A percentile compares a stretch with the other conserved stretches of the same genome.
Evolutionary conservation across 345 rosid species (phyloP).

Genomic region (Syzygium oleosum): DNA sequence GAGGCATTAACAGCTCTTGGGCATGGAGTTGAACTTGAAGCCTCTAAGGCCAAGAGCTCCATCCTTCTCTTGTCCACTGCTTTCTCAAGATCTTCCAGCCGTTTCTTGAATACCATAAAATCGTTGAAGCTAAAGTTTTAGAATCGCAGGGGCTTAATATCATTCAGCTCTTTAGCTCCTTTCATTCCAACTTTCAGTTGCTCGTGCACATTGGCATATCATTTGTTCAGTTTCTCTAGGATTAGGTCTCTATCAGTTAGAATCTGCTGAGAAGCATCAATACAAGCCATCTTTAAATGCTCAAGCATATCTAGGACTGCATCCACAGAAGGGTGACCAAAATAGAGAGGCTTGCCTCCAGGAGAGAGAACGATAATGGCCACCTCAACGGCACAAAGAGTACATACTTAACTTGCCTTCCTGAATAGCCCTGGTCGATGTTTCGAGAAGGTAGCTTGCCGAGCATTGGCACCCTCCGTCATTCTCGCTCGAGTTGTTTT

Average conservation of each 20-base stretch:
- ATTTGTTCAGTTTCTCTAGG: slow-evolving; percentile 1
- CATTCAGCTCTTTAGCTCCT: slow-evolving; percentile 5
- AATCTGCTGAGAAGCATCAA: neutral
- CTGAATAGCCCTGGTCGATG: slow-evolving; percentile 42
- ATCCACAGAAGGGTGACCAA: slow-evolving; percentile 40
- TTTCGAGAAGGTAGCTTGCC: slow-evolving; percentile 45
- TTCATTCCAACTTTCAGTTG: slow-evolving; percentile 19
- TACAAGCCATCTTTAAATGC: neutral
- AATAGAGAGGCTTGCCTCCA: slow-evolving; percentile 38
- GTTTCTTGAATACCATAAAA: neutral
- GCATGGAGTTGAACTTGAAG: neutral
- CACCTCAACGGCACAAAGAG: slow-evolving; percentile 30
- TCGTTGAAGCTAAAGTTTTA: neutral
- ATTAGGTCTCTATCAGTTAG: neutral
- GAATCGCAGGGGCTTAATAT: neutral
- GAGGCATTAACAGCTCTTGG: neutral
- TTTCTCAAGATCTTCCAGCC: neutral
- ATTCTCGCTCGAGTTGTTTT: neutral
- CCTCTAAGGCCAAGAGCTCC: neutral
- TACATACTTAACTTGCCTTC: slow-evolving; percentile 37
- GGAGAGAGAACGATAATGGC: slow-evolving; percentile 48
- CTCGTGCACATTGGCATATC: slow-evolving; percentile 7
- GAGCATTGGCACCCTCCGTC: slow-evolving; percentile 2
- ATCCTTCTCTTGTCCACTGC: neutral
- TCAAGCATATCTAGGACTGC: slow-evolving; percentile 18